Evolutionary conservation across 1,284 basidiomycete genomes (phyloP).

Genomic region (Naganishia albida): DNA sequence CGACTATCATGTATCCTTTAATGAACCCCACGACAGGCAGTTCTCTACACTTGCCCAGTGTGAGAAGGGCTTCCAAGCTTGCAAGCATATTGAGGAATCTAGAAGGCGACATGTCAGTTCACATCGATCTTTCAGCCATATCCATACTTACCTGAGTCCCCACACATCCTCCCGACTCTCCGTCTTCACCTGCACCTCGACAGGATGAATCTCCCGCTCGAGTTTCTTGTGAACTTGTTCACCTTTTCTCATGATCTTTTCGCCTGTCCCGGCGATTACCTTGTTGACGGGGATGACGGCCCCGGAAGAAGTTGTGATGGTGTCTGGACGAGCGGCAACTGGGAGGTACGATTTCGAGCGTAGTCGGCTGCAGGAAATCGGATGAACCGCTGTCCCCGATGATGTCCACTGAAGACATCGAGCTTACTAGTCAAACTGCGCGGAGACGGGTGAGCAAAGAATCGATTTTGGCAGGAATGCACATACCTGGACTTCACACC

Average conservation of each 20-base stretch:
- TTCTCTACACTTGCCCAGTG: conserved; percentile 63
- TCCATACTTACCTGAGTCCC: conserved; percentile 62
- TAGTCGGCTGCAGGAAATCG: conserved; percentile 41
- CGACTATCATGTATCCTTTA: conserved; percentile 61
- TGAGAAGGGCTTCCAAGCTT: conserved; percentile 59
- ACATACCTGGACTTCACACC: conserved; percentile 59
- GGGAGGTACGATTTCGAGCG: conserved; percentile 59
- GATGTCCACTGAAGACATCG: neutral
- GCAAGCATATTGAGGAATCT: conserved; percentile 66
- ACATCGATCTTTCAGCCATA: neutral
- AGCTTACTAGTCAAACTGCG: conserved; percentile 17
- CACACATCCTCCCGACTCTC: conserved; percentile 67
- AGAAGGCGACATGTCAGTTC: conserved; percentile 40
- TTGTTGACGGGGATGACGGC: conserved; percentile 67
- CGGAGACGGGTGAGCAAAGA: neutral
- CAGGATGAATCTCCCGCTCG: conserved; percentile 70
- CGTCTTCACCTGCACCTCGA: conserved; percentile 60
- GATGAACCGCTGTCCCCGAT: neutral
- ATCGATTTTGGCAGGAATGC: neutral
- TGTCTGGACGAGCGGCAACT: conserved; percentile 61
- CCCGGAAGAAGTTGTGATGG: conserved; percentile 65
- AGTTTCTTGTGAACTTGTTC: conserved; percentile 72
- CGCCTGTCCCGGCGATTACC: conserved; percentile 63
- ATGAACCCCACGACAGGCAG: conserved; percentile 70
- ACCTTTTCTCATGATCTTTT: conserved; percentile 56